phyloP scores from a whole-genome alignment of 139 green algal species.

The Eudorina sp. region DNA sequence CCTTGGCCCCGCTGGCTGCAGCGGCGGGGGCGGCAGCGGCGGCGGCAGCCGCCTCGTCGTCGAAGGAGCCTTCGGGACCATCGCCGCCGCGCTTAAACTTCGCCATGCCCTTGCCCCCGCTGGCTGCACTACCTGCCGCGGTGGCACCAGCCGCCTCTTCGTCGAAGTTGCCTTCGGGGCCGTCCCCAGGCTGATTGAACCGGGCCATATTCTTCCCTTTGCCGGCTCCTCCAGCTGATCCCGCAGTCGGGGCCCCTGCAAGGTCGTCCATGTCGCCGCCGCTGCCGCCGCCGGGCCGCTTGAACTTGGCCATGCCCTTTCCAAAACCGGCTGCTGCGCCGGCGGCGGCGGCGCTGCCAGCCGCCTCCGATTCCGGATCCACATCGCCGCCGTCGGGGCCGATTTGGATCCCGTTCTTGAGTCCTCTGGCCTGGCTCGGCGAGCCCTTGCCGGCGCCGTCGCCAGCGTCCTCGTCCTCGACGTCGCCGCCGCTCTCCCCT shows the following conservation, averaged over 20 bases:
- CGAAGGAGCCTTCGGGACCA: not conserved
- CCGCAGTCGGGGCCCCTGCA: not conserved
- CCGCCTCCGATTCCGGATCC: not conserved
- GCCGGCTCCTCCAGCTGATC: not conserved
- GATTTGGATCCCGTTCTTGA: too few relatives aligned
- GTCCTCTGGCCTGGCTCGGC: not conserved
- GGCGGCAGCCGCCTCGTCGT: not conserved
- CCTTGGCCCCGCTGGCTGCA: not conserved
- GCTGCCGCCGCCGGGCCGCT: not conserved
- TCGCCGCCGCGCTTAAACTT: not conserved
- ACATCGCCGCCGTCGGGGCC: not conserved
- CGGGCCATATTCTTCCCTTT: not conserved
- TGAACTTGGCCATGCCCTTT: not conserved
- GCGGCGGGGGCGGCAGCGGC: not conserved
- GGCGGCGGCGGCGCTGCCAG: not conserved
- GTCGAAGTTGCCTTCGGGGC: not conserved
- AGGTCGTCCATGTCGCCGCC: not conserved
- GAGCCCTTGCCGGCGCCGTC: not conserved
- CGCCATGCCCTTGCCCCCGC: not conserved
- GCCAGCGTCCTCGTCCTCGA: not conserved
- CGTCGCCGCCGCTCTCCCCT: not conserved
- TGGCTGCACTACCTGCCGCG: too few relatives aligned
- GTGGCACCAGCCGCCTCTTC: too few relatives aligned
- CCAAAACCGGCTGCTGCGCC: too few relatives aligned
- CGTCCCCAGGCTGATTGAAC: constrained; percentile 4